Percentiles rank a stretch among this genome's conserved stretches.
These are phyloP conservation scores for Trichoderma sp. DNA, from an alignment of 2,329 filamentous ascomycete species.

Conservation along the genomic window DNA sequence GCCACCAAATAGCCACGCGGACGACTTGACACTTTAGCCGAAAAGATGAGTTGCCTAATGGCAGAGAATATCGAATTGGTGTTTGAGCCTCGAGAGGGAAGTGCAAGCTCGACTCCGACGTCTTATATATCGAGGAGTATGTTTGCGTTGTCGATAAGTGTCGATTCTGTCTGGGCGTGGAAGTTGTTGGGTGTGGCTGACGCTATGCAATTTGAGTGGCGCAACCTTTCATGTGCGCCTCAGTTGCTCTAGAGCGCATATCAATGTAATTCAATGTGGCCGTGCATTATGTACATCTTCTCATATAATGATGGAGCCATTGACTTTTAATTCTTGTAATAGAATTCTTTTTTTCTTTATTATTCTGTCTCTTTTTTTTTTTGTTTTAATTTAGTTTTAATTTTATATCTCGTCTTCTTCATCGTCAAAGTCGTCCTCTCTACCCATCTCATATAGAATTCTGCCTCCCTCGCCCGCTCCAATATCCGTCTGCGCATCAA, in stretches of 20 bases:
- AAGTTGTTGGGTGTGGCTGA: slow-evolving; percentile 5
- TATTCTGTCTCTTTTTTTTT: background rate
- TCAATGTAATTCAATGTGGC: background rate
- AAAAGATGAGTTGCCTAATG: background rate
- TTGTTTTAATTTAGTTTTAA: background rate
- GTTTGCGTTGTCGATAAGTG: background rate
- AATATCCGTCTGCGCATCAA: slow-evolving; percentile 84
- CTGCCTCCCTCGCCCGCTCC: slow-evolving; percentile 81
- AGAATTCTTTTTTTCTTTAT: background rate
- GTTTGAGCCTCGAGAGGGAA: background rate
- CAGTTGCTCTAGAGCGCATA: background rate
- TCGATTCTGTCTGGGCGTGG: background rate
- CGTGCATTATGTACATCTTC: background rate
- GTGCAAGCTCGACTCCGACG: background rate
- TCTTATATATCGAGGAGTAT: background rate
- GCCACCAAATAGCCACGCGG: background rate
- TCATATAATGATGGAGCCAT: background rate
- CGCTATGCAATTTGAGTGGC: background rate
- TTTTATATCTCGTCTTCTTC: slow-evolving; percentile 84
- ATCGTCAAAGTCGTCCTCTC: slow-evolving; percentile 95
- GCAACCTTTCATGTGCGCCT: background rate
- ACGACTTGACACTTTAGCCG: background rate
- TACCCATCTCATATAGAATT: slow-evolving; percentile 95
- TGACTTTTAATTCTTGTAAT: background rate
- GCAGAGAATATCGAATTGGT: background rate